Evolutionary conservation across 2,329 filamentous ascomycete species (phyloP).

Genomic region (Ambrosiella beaveri): DNA sequence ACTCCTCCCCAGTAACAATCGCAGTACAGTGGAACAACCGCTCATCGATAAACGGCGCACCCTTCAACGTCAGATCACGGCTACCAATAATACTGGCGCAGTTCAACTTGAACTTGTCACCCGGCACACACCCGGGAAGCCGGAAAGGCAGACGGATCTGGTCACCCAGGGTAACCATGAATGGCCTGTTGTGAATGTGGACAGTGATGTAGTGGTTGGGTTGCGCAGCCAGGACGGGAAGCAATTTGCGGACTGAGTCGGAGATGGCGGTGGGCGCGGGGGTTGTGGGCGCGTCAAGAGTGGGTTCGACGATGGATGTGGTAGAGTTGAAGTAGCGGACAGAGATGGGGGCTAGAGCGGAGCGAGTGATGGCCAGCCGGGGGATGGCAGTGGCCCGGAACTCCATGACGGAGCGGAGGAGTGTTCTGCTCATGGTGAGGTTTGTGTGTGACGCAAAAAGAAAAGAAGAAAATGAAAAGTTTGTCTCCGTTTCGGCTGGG

Average conservation of each 20-base stretch:
- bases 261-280: constrained; percentile 24
- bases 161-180: constrained; percentile 64
- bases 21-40: constrained; percentile 71
- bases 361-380: constrained; percentile 21
- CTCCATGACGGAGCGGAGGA: constrained; percentile 47
- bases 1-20: constrained; percentile 68
- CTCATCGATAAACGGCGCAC: constrained; percentile 66
- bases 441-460: neutral
- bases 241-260: constrained; percentile 39
- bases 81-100: constrained; percentile 68
- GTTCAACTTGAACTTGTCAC: constrained; percentile 76
- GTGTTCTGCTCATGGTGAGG: constrained; percentile 35
- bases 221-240: constrained; percentile 57
- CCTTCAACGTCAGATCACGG: constrained; percentile 78
- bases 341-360: constrained; percentile 31
- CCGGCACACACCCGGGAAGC: constrained; percentile 59
- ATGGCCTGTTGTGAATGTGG: constrained; percentile 63
- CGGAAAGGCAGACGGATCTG: constrained; percentile 60
- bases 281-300: constrained; percentile 17
- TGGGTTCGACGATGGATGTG: constrained; percentile 8
- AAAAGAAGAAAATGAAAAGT: neutral
- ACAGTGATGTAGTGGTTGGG: constrained; percentile 61
- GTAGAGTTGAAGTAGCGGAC: constrained; percentile 22
- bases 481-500: too few species aligned
- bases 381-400: constrained; percentile 27